These are phyloP conservation scores for Gossypium davidsonii DNA, from an alignment of 441 rosid species.

Conservation along the genomic window DNA sequence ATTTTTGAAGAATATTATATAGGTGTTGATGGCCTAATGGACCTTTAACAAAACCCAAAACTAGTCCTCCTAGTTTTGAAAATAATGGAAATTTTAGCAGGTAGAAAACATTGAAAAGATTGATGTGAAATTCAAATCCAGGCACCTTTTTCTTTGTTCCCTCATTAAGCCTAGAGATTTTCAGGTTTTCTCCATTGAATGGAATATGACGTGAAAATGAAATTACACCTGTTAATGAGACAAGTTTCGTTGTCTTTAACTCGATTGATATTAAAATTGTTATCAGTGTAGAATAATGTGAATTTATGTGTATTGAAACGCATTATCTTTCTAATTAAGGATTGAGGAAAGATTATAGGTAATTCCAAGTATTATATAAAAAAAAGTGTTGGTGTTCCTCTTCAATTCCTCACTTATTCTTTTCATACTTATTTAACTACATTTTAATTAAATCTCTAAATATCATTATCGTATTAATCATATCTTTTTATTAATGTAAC, in stretches of 20 bases:
- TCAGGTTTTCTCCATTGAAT: background rate
- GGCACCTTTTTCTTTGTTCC: too few species aligned
- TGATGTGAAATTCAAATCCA: background rate
- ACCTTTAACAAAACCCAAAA: background rate
- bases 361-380: too few species aligned
- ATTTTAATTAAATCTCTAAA: too few species aligned
- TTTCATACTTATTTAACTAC: too few species aligned
- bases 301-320: fast-evolving
- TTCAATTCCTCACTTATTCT: too few species aligned
- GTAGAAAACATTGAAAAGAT: background rate
- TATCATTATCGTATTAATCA: too few species aligned
- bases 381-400: too few species aligned
- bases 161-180: too few species aligned
- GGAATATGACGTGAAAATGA: background rate
- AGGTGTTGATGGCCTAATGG: background rate
- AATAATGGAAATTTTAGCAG: background rate
- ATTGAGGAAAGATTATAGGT: fast-evolving
- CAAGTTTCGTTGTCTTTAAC: fast-evolving
- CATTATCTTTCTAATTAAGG: fast-evolving
- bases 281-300: fast-evolving
- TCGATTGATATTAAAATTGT: too few species aligned
- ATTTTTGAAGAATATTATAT: too few species aligned
- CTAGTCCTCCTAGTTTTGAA: background rate
- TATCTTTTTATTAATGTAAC: too few species aligned
- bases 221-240: background rate